Evolutionary conservation across 1,284 basidiomycete species (phyloP), one percentile per base, ranked within the genome.

Genomic region (Pulchroboletus neoregius): DNA sequence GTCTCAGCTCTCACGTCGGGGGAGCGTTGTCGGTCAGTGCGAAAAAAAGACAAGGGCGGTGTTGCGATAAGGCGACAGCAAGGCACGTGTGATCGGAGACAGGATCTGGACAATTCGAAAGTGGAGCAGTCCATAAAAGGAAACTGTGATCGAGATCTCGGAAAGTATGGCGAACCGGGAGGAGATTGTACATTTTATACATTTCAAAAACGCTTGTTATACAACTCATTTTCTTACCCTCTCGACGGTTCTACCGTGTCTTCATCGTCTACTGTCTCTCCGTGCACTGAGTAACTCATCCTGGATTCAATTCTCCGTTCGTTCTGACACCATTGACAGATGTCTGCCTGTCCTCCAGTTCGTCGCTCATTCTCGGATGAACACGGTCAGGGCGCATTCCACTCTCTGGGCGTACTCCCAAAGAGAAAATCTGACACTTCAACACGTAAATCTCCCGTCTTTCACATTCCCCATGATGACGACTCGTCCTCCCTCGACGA

Each of bases 381-480:
- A 54, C 67, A 62, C 32, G 73, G 74, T 23, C 68, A 71, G 10
- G 78, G 78, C 53, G 72, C 80, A 12, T 80, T 82, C 52, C 68
- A 68, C 18, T 68, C 76, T 11, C 69, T 84, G 41, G 68, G 72
- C 15, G 53, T 62, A 34, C 72, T 82, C 42, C 81, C 82, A 24
- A 71, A 72, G n/a, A 66, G 74, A 43, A 58, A 55, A 1, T 40
- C 46, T 1, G 35, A 45, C 28, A 3, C 3, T 30, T 57, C 66
- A 68, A 51, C 55, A 68, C 56, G 32, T 24, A 56, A 52, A 46
- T 30, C 18, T 0, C 48, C 60, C 37, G 46, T 58, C 11, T 67
- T 65, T 33, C 65, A 70, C 31, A 49, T 64, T 8, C 26, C 47
- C 7, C 50, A 43, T 13, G 53, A 58, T 44, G 52, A 55, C 27